phyloP scores from a whole-genome alignment of 768 basidiomycete genomes.

The Myochromella boudieri region DNA sequence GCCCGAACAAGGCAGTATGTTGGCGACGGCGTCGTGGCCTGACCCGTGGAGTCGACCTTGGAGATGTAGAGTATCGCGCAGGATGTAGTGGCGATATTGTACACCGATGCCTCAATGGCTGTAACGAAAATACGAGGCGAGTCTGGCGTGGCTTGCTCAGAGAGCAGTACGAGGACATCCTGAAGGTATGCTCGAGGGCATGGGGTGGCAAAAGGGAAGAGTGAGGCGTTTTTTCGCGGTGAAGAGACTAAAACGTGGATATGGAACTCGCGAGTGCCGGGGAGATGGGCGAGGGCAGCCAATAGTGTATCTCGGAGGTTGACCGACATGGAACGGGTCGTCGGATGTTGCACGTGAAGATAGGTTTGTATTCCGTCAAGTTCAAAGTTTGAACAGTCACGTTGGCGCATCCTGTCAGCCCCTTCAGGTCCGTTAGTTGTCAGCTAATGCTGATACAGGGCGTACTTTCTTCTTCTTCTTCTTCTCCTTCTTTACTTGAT shows the following conservation, averaged over 20 bases:
- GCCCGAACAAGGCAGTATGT: constrained; percentile 68
- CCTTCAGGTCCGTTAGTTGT: no score
- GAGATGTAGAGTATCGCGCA: constrained; percentile 84
- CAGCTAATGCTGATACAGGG: background rate
- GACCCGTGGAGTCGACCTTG: constrained; percentile 93
- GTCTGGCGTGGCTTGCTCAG: constrained; percentile 53
- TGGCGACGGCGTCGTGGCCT: constrained; percentile 61
- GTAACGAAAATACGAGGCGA: constrained; percentile 63
- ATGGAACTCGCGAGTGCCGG: constrained; percentile 72
- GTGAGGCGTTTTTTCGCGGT: constrained; percentile 60
- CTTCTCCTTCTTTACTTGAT: no score
- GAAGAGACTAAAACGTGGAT: constrained; percentile 72
- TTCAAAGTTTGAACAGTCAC: no score
- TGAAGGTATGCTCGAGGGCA: constrained; percentile 69
- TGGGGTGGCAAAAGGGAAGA: constrained; percentile 76
- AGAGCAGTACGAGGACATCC: constrained; percentile 75
- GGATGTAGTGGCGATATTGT: constrained; percentile 67
- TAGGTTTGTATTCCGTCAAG: background rate
- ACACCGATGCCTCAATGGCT: constrained; percentile 78
- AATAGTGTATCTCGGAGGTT: constrained; percentile 65
- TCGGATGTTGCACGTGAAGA: constrained; percentile 6
- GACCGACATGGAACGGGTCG: constrained; percentile 16
- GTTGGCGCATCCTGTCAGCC: no score
- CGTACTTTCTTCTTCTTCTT: no score
- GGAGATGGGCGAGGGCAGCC: constrained; percentile 49